Base-by-base conservation (phyloP, 2,329 filamentous ascomycete genomes). In the Thermoascus crustaceus region DNA sequence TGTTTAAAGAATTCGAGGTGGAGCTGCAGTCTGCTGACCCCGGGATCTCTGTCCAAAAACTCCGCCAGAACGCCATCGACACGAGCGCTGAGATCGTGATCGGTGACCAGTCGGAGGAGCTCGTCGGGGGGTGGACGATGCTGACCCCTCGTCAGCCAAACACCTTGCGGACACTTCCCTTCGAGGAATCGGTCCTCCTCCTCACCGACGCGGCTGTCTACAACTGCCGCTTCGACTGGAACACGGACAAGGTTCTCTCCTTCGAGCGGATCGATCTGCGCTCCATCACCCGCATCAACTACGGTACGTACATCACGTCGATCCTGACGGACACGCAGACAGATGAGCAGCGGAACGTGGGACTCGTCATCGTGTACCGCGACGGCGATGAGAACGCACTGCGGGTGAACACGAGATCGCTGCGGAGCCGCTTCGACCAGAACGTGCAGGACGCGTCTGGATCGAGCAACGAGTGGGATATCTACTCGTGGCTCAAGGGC, bases 1-100 rank as follows among this genome's bases (percentile, higher is more conserved):
- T 94, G 2, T 96, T 96, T 54, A 84, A 89, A 38, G 91, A 98
- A 47, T 98, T 98, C 44, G 87, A 95, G 53, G 78, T 82, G 10
- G 83, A 88, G 48, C 87, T 98, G 77, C 93, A 88, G 75, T 88
- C 80, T 27, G 82, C 85, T 30, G 91, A 98, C 53, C 89, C 89
- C 9, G 87, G 86, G 0, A 77, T 96, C 9, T 94, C 89, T 1
- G 78, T 94, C 56, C 71, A 78, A 22, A 86, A 82, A 49, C 80
- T 94, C 56, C 76, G 89, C 25, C 83, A 94, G 55, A 81, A 85
- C 44, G 91, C 91, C 6, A 89, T 96, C 43, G 88, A 95, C 49
- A 82, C 83, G 3, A 89, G 84, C 47, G 80, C 85, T 46, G 85
- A 84, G 50, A 83, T 94, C 24, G 88, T 93, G 4, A 79, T 96